Conservation (phyloP, 1,284 basidiomycete species). For the Puccinia horiana region DNA sequence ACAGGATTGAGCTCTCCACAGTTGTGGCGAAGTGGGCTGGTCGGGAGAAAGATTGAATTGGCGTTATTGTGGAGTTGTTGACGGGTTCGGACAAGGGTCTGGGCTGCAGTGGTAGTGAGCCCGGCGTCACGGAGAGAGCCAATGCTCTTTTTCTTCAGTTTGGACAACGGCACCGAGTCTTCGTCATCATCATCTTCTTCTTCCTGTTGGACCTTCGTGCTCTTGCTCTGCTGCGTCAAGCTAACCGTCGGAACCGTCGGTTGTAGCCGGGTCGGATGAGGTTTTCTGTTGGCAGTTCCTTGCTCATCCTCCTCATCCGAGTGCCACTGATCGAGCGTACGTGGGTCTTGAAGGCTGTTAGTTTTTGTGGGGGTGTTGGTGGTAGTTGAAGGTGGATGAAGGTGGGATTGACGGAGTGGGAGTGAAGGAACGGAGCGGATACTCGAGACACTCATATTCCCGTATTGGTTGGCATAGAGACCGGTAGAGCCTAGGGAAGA, state of each 20-base stretch:
- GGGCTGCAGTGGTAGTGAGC: neutral
- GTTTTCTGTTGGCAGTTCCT: neutral
- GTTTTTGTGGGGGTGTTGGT: neutral
- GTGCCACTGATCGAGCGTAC: slow-evolving; percentile 32
- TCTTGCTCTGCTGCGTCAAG: neutral
- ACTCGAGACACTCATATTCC: neutral
- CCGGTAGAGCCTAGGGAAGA: neutral
- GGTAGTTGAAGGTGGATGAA: neutral
- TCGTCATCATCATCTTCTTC: slow-evolving; percentile 6
- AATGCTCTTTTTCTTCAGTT: slow-evolving; percentile 17
- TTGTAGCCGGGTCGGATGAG: neutral
- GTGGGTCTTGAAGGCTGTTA: neutral
- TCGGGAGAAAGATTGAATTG: neutral
- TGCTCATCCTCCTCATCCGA: slow-evolving; percentile 34
- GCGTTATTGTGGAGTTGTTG: slow-evolving; percentile 22
- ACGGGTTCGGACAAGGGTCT: neutral
- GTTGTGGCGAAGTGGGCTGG: neutral
- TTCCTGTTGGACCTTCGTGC: too few relatives aligned
- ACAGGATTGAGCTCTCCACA: neutral
- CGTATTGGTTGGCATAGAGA: slow-evolving; percentile 4
- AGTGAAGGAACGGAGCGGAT: neutral
- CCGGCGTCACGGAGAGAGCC: neutral
- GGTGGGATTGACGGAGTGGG: neutral
- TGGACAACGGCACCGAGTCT: slow-evolving; percentile 28
- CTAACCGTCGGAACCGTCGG: too few relatives aligned